Percentiles rank a stretch among this genome's conserved stretches.
phyloP scores from a whole-genome alignment of 345 rosid genomes.

The Populus ilicifolia region DNA sequence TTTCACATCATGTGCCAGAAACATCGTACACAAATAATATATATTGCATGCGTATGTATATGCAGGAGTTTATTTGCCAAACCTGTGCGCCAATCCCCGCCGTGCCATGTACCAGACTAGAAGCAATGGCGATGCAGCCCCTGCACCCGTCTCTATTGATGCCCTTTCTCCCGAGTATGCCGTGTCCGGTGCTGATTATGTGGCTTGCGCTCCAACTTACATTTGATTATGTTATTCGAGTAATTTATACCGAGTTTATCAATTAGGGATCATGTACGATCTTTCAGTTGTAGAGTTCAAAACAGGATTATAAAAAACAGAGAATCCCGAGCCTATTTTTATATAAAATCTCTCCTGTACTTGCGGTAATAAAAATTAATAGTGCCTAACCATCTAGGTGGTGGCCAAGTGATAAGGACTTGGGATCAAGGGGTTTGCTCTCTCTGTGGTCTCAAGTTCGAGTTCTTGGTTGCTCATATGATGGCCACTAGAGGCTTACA shows the following conservation, averaged over 20 bases:
- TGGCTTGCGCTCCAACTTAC: slow-evolving; percentile 1
- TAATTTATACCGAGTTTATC: background rate
- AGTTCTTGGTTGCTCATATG: no score
- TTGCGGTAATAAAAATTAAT: no score
- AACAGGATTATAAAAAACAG: background rate
- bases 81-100: slow-evolving; percentile 11
- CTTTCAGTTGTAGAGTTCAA: background rate
- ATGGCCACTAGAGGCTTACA: no score
- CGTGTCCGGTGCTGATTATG: background rate
- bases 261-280: background rate
- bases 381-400: no score
- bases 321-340: no score
- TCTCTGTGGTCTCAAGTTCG: no score
- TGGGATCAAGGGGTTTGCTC: no score
- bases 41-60: background rate
- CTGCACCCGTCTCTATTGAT: background rate
- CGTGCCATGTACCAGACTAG: slow-evolving; percentile 5
- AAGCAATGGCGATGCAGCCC: background rate
- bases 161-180: background rate
- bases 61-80: slow-evolving; percentile 12
- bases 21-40: background rate
- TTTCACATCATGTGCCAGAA: background rate
- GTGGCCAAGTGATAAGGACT: no score
- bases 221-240: background rate
- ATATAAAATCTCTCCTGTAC: no score